A percentile compares a stretch with the other conserved stretches of the same genome.
phyloP scores from a whole-genome alignment of 495 filamentous ascomycete species.

The Aspergillus diversus region DNA sequence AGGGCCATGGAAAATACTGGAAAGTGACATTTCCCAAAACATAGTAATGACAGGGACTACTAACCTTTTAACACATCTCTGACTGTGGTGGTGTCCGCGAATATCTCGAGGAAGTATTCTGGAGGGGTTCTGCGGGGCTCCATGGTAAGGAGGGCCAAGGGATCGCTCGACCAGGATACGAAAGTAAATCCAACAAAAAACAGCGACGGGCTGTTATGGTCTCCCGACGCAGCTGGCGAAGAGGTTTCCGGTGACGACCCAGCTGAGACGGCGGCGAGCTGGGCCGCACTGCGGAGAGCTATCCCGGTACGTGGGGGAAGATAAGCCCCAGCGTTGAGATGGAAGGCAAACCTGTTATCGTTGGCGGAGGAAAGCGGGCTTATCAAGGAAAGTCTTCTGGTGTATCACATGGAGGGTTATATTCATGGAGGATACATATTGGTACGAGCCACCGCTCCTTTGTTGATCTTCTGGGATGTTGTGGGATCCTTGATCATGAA shows the following conservation, averaged over 20 bases:
- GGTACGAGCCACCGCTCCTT: not conserved
- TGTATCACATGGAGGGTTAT: constrained; percentile 9
- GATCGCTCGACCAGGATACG: not conserved
- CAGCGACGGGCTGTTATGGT: not conserved
- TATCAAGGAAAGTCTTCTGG: constrained; percentile 8
- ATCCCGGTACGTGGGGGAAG: constrained; percentile 21
- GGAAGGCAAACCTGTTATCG: constrained; percentile 10
- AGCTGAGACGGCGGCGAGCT: constrained; percentile 18
- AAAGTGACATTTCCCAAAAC: not conserved
- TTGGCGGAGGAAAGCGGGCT: constrained; percentile 5
- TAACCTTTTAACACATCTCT: constrained; percentile 91
- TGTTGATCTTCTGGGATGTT: constrained; percentile 3
- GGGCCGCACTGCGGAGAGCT: constrained; percentile 18
- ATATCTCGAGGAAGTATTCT: constrained; percentile 83
- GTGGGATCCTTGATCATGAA: constrained; percentile 7
- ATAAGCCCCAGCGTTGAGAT: not conserved
- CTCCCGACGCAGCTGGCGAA: not conserved
- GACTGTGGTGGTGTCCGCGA: constrained; percentile 78
- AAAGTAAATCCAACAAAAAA: constrained; percentile 2
- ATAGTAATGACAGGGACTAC: not conserved
- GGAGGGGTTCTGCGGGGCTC: constrained; percentile 67
- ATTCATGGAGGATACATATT: constrained; percentile 23
- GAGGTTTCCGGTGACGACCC: constrained; percentile 18
- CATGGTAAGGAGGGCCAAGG: constrained; percentile 36
- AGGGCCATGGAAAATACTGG: not conserved